Base-by-base conservation (phyloP, 2,329 filamentous ascomycete species). In the Helotiales sp. region DNA sequence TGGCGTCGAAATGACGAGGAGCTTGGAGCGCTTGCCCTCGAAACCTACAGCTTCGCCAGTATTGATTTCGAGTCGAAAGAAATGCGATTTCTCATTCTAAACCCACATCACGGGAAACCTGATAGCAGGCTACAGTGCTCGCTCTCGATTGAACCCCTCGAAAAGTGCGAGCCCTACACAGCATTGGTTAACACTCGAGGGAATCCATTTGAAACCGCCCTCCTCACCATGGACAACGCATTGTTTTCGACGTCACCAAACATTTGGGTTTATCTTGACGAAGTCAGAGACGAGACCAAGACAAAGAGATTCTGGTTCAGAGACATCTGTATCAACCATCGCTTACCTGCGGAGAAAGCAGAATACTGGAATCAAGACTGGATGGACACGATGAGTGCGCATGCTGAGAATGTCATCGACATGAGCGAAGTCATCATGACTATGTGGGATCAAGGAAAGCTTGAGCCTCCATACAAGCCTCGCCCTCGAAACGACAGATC, bases 321-420 rank as follows among this genome's bases (percentile, higher is more conserved):
- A 63, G 58, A 65, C 24, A 7, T 68, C 6, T 68, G 66, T 15
- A 30, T 65, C 1, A 63, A 68, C 11, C 63, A 65, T 32, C 32
- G 54, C 13, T 34, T 63, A 49, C 43, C 63, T 1, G 63, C 43
- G 20, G 66, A 68, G 52, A 65, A 63, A 24, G 30, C 60, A 26
- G 26, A 47, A 24, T 68, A 65, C 34, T 68, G 66, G 63, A 63
- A 65, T 28, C 59, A 58, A 32, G 59, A 63, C 63, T 68, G 66
- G 66, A 68, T 68, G 63, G 59, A 65, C 17, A 65, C 34, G 5
- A 68, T 68, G 66, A 62, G 57, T 13, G 15, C 57, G 13, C 43
- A 68, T 13, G 59, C 59, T 1, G 32, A 50, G 28, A 60, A 43
- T 10, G 45, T 63, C 26, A 61, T 68, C 6, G 66, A 68, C 30